Evolutionary conservation across 2,329 filamentous ascomycete species (phyloP).

Genomic region (Diaporthe sp.): DNA sequence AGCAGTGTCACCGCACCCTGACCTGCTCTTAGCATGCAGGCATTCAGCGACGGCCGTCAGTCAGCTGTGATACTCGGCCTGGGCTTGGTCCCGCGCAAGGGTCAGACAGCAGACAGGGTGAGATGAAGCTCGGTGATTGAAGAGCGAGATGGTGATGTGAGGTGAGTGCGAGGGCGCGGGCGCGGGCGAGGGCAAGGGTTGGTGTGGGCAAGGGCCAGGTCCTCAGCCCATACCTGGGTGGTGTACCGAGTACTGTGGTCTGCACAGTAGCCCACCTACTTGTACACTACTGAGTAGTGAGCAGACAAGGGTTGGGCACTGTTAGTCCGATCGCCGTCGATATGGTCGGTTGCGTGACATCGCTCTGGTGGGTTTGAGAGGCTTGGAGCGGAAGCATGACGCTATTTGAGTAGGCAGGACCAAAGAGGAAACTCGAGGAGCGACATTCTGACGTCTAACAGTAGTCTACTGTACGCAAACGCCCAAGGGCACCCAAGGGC

Average conservation of each 20-base stretch:
- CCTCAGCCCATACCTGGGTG: background rate
- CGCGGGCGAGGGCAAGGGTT: background rate
- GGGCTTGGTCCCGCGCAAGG: conserved; percentile 26
- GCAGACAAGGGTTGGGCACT: conserved; percentile 10
- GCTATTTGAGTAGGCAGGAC: conserved; percentile 15
- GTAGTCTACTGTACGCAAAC: conserved; percentile 4
- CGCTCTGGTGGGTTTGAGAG: conserved; percentile 21
- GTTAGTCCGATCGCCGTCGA: conserved; percentile 24
- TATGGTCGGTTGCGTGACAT: conserved; percentile 34
- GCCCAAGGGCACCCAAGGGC: background rate
- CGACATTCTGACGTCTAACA: conserved; percentile 20
- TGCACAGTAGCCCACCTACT: background rate
- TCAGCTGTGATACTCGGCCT: conserved; percentile 17
- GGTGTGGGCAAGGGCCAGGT: background rate
- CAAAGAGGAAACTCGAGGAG: conserved; percentile 30
- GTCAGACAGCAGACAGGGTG: background rate
- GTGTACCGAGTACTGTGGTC: background rate
- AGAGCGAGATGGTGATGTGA: conserved; percentile 25
- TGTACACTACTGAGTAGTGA: background rate
- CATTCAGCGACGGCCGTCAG: conserved; percentile 26
- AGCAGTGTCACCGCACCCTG: conserved; percentile 31
- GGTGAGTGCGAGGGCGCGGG: conserved; percentile 7
- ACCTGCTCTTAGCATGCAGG: conserved; percentile 8
- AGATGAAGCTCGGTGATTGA: conserved; percentile 27
- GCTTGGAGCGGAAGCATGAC: conserved; percentile 23